phyloP scores from a whole-genome alignment of 2,329 filamentous ascomycete species.

The Epichloe hybrida region DNA sequence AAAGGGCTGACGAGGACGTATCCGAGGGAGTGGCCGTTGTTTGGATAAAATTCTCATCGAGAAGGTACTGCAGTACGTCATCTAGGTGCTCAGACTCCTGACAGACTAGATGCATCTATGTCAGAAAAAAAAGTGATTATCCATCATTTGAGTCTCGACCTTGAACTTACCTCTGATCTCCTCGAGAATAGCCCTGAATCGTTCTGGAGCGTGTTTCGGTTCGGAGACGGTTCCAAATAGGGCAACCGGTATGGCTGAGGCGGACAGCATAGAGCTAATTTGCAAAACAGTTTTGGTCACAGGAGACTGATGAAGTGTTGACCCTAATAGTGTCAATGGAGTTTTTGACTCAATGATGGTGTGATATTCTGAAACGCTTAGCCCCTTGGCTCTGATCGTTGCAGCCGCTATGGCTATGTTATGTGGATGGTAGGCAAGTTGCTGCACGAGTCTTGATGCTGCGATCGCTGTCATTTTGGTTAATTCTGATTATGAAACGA shows the following conservation, averaged over 20 bases:
- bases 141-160: neutral
- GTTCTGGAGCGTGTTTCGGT: constrained; percentile 6
- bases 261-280: constrained; percentile 15
- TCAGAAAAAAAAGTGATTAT: neutral
- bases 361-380: constrained; percentile 9
- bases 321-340: constrained; percentile 8
- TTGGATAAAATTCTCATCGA: constrained; percentile 14
- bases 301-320: constrained; percentile 13
- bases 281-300: constrained; percentile 11
- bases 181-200: constrained; percentile 7
- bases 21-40: constrained; percentile 5
- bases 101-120: constrained; percentile 6
- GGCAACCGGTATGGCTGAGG: constrained; percentile 10
- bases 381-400: constrained; percentile 10
- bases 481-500: neutral
- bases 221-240: constrained; percentile 8
- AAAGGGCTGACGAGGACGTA: constrained; percentile 4
- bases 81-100: constrained; percentile 10
- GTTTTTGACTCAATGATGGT: constrained; percentile 4
- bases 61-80: constrained; percentile 12
- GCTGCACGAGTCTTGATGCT: constrained; percentile 7
- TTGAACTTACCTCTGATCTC: constrained; percentile 8
- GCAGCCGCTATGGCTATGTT: constrained; percentile 11
- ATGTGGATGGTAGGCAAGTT: constrained; percentile 11
- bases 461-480: constrained; percentile 7